Conservation (phyloP, 2,329 filamentous ascomycete species). For the Ophiocordyceps australis region DNA sequence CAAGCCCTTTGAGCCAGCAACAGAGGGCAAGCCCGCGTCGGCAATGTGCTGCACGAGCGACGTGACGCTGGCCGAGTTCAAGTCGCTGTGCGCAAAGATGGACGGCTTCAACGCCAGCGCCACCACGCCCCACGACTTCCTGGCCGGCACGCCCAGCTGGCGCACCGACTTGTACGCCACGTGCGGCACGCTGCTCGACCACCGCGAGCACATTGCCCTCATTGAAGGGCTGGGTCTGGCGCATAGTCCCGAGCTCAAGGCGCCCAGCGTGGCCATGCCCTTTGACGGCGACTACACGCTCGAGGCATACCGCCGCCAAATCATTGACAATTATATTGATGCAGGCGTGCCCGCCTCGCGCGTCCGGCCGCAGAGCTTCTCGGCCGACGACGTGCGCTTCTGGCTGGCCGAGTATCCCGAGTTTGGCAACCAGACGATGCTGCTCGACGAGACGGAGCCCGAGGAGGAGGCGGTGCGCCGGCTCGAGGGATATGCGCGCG, state of each 20-base stretch:
- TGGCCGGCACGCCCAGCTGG: conserved; percentile 39
- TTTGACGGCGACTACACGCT: conserved; percentile 47
- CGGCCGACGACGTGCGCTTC: conserved; percentile 44
- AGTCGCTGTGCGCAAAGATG: conserved; percentile 52
- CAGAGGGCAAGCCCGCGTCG: conserved; percentile 27
- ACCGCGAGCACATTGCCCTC: conserved; percentile 43
- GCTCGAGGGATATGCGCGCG: conserved; percentile 33
- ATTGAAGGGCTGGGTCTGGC: conserved; percentile 38
- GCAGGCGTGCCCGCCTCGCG: conserved; percentile 31
- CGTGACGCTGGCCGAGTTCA: conserved; percentile 49
- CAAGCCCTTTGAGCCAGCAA: conserved; percentile 38
- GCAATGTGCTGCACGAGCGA: conserved; percentile 57
- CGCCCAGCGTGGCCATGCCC: conserved; percentile 51
- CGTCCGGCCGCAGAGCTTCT: conserved; percentile 48
- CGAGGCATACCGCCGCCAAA: conserved; percentile 42
- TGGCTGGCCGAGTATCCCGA: conserved; percentile 44
- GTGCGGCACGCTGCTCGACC: conserved; percentile 42
- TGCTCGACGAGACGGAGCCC: conserved; percentile 40
- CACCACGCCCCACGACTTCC: conserved; percentile 36
- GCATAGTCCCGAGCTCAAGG: conserved; percentile 52
- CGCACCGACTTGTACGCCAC: conserved; percentile 47
- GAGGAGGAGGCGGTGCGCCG: conserved; percentile 35
- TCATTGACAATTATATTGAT: conserved; percentile 39
- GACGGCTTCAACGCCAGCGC: conserved; percentile 42
- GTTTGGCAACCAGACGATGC: conserved; percentile 43